Base-by-base conservation (phyloP, 2,329 filamentous ascomycete genomes). In the Pseudogymnoascus pannorum region DNA sequence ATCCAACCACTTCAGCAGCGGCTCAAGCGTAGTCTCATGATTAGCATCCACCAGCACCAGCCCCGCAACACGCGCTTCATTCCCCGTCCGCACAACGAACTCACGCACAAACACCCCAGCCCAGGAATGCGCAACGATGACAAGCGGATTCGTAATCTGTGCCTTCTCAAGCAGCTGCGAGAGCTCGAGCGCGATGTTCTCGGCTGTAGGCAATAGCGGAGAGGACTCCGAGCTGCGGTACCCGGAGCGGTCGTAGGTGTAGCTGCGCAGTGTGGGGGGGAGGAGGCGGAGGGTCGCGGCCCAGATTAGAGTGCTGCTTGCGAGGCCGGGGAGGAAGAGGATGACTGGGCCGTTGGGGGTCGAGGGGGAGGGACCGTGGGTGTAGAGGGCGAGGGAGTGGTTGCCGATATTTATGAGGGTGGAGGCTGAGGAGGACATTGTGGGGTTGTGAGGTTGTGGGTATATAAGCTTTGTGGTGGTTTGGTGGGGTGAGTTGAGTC, bases 11-110 rank as follows among this genome's bases (percentile, higher is more conserved):
- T 60, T 60, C 3, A 14, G n/a, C 14, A 48, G 18, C 14, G 51
- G 42, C 12, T 3, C 4, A 1, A 60, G 2, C 14, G 60, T 58
- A 24, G 22, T 35, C 61, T 64, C 64, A 7, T 64, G 57, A 60
- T 67, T 66, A 1, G 61, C 62, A 33, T 68, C 67, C 2, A 68
- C 63, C 29, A 68, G 64, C 14, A 68, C 66, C 40, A 63, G 11
- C 3, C 66, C 67, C 3, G 57, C 62, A 11, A 68, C 51, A 18
- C 66, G 44, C 11, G 59, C n/a, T n/a, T 20, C 59, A 36, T 38
- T 22, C 7, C 18, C 35, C 6, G 44, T 38, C 2, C 59, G 44
- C 3, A 16, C 33, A 3, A 68, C 36, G 38, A 68, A 68, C 57
- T 68, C 62, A 0, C 60, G 61, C 7, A 12, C 38, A 4, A 65